Base-by-base conservation (phyloP, 768 basidiomycete genomes). In the Naematelia encephala region DNA sequence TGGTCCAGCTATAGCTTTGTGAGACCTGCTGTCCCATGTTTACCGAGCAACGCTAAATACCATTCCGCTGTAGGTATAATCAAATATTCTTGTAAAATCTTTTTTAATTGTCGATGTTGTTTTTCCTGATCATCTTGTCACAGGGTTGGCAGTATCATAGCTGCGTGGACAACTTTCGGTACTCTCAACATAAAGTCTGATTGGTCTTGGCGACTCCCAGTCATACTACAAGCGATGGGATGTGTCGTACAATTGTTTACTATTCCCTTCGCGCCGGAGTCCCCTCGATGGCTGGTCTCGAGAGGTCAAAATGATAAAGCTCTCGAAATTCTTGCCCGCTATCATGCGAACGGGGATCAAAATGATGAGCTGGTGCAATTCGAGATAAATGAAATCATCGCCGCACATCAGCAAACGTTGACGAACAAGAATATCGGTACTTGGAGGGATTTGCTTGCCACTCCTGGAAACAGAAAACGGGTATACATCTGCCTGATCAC, bases 331-430 rank as follows among this genome's bases (percentile, higher is more conserved):
- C n/a, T 50, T 16, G 25, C 49, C 49, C 86, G 88, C 74, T 90
- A 91, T 76, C 90, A 92, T 67, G 87, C 88, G 30, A 85, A 88
- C 64, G 84, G 88, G 62, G 82, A 91, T 75, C 5, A 72, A 16
- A n/a, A 22, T 28, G 49, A 50, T 23, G 22, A 19, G 22, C 21
- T 50, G 5, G 27, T 84, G 23, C 74, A 80, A 39, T 73, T 83
- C 13, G 82, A 83, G 68, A 80, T 84, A 74, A 77, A 77, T 48
- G 83, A 84, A 57, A 83, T 82, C 61, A 80, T 84, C 58, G 82
- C 82, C 61, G 73, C 79, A n/a, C n/a, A n/a, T n/a, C n/a, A n/a
- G n/a, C n/a, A n/a, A n/a, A n/a, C n/a, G n/a, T n/a, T n/a, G n/a
- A n/a, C n/a, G n/a, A n/a, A n/a, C n/a, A n/a, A n/a, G n/a, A n/a